Percentiles rank a stretch among this genome's conserved stretches.
Conservation (phyloP, 257 asterid genomes). For the Przewalskia tangutica region DNA sequence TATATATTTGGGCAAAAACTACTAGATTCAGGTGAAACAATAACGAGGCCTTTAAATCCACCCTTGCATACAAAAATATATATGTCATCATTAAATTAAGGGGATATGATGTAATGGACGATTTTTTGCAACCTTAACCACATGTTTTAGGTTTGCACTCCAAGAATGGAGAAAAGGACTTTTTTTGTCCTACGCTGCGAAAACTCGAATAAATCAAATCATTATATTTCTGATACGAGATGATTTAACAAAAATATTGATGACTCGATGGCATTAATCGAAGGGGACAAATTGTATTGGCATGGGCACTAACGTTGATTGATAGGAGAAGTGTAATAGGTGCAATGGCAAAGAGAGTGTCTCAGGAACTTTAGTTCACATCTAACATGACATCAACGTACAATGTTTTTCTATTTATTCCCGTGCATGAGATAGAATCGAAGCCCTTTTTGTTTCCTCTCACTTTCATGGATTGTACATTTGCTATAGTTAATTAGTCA, state of each 20-base stretch:
- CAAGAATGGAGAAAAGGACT: neutral
- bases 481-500: neutral
- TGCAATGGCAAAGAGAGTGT: neutral
- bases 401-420: neutral
- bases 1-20: too few relatives aligned
- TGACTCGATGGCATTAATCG: neutral
- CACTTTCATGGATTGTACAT: neutral
- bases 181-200: neutral
- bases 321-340: neutral
- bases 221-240: accelerated
- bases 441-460: neutral
- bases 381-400: neutral
- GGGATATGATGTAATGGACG: neutral
- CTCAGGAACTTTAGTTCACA: neutral
- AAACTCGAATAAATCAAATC: neutral
- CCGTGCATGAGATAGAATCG: neutral
- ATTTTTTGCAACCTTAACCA: neutral
- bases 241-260: neutral
- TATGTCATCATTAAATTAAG: neutral
- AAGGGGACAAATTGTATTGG: neutral
- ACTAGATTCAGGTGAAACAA: too few relatives aligned
- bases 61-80: neutral
- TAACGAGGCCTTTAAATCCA: too few relatives aligned
- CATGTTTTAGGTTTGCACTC: neutral
- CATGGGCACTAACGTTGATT: neutral